phyloP scores from a whole-genome alignment of 495 filamentous ascomycete genomes.

The Tuber indicum region DNA sequence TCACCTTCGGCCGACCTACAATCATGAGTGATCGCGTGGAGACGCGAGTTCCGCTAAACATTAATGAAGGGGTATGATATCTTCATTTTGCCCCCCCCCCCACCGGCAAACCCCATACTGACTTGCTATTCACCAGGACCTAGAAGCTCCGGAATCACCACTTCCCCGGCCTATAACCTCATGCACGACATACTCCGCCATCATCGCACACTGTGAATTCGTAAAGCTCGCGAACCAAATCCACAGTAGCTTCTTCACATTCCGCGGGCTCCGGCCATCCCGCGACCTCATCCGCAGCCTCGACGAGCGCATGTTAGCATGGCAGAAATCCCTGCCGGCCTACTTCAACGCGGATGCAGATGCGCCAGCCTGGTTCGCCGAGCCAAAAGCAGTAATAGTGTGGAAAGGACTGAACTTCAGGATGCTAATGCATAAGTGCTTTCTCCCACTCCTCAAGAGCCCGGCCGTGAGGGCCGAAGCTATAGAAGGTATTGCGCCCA shows the following conservation, averaged over 20 bases:
- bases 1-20: constrained; percentile 43
- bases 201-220: constrained; percentile 42
- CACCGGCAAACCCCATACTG: neutral
- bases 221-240: constrained; percentile 39
- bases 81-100: neutral
- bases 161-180: constrained; percentile 32
- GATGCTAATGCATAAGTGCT: constrained; percentile 41
- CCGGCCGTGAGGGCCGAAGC: constrained; percentile 11
- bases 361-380: constrained; percentile 36
- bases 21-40: constrained; percentile 37
- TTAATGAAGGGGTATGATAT: constrained; percentile 36
- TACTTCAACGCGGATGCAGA: constrained; percentile 24
- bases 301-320: constrained; percentile 35
- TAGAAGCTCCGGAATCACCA: constrained; percentile 12
- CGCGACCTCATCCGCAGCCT: constrained; percentile 33
- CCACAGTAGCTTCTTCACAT: constrained; percentile 39
- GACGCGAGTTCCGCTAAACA: constrained; percentile 38
- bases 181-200: constrained; percentile 42
- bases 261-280: constrained; percentile 27
- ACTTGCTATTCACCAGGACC: constrained; percentile 16
- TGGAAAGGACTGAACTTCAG: constrained; percentile 43
- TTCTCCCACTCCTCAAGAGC: constrained; percentile 29
- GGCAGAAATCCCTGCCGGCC: constrained; percentile 31
- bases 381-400: constrained; percentile 34
- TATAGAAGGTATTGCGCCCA: neutral